A percentile compares a stretch with the other conserved stretches of the same genome.
Conservation (phyloP, 108 stramenopile genomes). For the Stephanodiscus triporus region DNA sequence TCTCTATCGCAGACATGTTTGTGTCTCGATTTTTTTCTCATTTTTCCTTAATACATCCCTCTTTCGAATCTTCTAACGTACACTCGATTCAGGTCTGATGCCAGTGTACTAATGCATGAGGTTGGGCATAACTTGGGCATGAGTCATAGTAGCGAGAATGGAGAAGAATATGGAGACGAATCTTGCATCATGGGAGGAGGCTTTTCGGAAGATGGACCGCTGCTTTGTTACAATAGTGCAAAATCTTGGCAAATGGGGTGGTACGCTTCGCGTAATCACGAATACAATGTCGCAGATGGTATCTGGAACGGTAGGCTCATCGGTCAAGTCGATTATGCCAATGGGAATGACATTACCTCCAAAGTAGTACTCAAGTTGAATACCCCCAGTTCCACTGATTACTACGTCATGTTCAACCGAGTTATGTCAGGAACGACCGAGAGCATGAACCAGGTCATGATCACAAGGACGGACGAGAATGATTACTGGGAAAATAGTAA, state of each 20-base stretch:
- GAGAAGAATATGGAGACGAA: slow-evolving; percentile 54
- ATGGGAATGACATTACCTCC: slow-evolving; percentile 11
- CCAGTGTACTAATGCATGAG: slow-evolving; percentile 10
- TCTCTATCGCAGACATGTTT: no score
- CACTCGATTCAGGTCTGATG: background rate
- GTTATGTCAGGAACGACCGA: slow-evolving; percentile 1
- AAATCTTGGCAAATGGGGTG: slow-evolving; percentile 10
- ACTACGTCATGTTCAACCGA: slow-evolving; percentile 14
- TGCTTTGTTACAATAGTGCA: background rate
- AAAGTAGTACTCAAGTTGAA: slow-evolving; percentile 13
- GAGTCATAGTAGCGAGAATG: slow-evolving; percentile 47
- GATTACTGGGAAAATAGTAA: background rate
- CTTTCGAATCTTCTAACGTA: background rate
- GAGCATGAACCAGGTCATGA: slow-evolving; percentile 8
- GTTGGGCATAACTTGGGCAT: slow-evolving; percentile 9
- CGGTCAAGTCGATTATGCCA: slow-evolving; percentile 18
- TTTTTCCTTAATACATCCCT: background rate
- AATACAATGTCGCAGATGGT: slow-evolving; percentile 18
- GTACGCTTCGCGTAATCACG: slow-evolving; percentile 8
- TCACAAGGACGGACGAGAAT: slow-evolving; percentile 3
- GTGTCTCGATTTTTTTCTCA: background rate
- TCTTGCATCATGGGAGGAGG: slow-evolving; percentile 14
- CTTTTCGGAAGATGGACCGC: background rate
- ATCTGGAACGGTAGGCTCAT: slow-evolving; percentile 21
- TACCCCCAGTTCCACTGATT: background rate